Base-by-base conservation (phyloP, 2,329 filamentous ascomycete genomes). In the Pestalotiopsis sp. region DNA sequence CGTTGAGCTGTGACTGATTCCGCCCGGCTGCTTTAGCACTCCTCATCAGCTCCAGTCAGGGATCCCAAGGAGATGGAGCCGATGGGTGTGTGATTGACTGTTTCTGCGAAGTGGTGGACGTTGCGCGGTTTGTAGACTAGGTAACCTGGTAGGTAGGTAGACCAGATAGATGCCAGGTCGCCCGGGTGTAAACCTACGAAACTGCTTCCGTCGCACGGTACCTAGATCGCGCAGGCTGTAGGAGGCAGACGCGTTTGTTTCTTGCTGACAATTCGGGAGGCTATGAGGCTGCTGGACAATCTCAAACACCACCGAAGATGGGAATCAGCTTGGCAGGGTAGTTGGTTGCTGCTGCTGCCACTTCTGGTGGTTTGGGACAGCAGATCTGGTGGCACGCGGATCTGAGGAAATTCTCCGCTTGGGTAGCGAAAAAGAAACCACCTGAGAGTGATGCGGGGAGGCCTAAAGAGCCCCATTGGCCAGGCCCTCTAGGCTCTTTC, bases 391-490 rank as follows among this genome's bases (percentile, higher is more conserved):
- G 25, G 56, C 56, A 27, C 56, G 56, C 20, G 20, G 56, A 58
- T 58, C 56, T 23, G 56, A 58, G 56, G 25, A 58, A 58, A 58
- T 23, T 58, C 56, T 58, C 56, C 56, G 56, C 56, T 58, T 58
- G 56, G 56, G 56, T 23, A 58, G 12, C 12, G 56, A 58, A 58
- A 58, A 58, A 58, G 56, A 23, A 58, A 58, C 17, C 13, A 23
- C 41, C 41, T 45, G 41, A 45, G 41, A 4, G 41, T 45, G n/a
- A 45, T n/a, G 41, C 41, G 41, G 41, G 41, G 41, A 13, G 17
- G 41, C 41, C 41, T n/a, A 14, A 45, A 45, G 14, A 45, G 41
- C 41, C 13, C 41, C 14, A 45, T 45, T 45, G 41, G 41, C 41
- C 41, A 45, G 41, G 17, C 41, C 41, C 4, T 45, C 17, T 45